These are phyloP conservation scores for Leucocoprinus leucothites DNA, from an alignment of 768 basidiomycete species.

Conservation along the genomic window DNA sequence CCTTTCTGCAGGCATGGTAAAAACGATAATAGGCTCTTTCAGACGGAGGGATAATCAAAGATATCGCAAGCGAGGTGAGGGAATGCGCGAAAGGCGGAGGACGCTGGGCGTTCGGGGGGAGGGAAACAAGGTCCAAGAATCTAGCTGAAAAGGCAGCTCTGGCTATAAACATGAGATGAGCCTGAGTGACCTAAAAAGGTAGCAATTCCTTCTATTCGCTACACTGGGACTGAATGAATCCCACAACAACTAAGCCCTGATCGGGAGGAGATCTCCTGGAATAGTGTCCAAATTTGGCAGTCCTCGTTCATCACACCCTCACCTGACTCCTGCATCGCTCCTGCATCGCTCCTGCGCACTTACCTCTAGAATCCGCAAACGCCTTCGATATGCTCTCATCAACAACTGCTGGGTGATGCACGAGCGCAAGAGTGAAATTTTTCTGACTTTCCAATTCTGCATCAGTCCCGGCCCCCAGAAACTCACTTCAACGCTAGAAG, in stretches of 20 bases:
- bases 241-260: constrained; percentile 21
- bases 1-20: constrained; percentile 31
- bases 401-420: not conserved
- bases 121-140: constrained; percentile 19
- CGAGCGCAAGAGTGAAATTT: no score
- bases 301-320: not conserved
- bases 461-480: not conserved
- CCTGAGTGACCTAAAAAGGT: constrained; percentile 24
- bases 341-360: not conserved
- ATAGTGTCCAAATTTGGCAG: constrained; percentile 16
- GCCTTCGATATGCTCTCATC: not conserved
- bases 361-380: no score
- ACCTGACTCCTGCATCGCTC: constrained; percentile 3
- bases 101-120: constrained; percentile 15
- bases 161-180: constrained; percentile 30
- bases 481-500: constrained; percentile 11
- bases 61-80: constrained; percentile 12
- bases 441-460: not conserved
- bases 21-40: not conserved
- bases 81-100: constrained; percentile 10
- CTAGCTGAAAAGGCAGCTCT: constrained; percentile 22
- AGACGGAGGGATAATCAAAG: constrained; percentile 2
- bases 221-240: constrained; percentile 16
- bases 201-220: constrained; percentile 5
- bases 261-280: constrained; percentile 29